Conservation (phyloP, 257 asterid genomes). For the Solanum neorickii region DNA sequence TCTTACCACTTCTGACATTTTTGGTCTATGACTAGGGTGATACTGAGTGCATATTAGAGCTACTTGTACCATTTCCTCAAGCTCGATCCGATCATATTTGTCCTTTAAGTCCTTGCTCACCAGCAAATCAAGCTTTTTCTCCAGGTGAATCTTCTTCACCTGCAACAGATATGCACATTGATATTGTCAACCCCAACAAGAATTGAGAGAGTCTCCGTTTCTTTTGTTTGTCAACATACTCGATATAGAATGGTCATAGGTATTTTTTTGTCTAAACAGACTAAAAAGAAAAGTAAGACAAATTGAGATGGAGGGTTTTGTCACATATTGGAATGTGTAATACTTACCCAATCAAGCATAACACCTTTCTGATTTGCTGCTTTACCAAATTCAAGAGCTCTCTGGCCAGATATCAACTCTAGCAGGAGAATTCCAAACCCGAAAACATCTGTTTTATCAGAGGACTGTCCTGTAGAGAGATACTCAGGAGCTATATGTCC, state of each 20-base stretch:
- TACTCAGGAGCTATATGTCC: conserved; percentile 97
- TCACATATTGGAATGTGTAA: neutral
- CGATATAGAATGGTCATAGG: neutral
- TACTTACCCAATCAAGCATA: conserved; percentile 94
- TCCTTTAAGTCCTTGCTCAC: conserved; percentile 61
- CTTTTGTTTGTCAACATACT: neutral
- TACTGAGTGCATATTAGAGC: conserved; percentile 87
- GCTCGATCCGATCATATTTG: conserved; percentile 60
- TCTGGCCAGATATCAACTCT: conserved; percentile 87
- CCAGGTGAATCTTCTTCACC: conserved; percentile 83
- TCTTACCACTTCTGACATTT: conserved; percentile 89
- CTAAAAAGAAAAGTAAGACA: neutral
- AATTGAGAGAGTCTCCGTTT: neutral
- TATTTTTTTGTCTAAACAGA: neutral
- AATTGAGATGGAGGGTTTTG: neutral
- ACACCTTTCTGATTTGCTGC: conserved; percentile 85
- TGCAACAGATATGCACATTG: conserved; percentile 4
- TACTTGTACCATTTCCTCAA: conserved; percentile 86
- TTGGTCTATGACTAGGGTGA: conserved; percentile 79
- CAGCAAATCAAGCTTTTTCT: conserved; percentile 78
- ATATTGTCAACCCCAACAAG: neutral
- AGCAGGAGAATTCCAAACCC: conserved; percentile 87
- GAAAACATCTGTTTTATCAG: conserved; percentile 90
- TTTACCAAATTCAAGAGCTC: conserved; percentile 92
- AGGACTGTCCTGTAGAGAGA: conserved; percentile 94